phyloP scores from a whole-genome alignment of 2,329 filamentous ascomycete species.

The Diaporthe citri region DNA sequence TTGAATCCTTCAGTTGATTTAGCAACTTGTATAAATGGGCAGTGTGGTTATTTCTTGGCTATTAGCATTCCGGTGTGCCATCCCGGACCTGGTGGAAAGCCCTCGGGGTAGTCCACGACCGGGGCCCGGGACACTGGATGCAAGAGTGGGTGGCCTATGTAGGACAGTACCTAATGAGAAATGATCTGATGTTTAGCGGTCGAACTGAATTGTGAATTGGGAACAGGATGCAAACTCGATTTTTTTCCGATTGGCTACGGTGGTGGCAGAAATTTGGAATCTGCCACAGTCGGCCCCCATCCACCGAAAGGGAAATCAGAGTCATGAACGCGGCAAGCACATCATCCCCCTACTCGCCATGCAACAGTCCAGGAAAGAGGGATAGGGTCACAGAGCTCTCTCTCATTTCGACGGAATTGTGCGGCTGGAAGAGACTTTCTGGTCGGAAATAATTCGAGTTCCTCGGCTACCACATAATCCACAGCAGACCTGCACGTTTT shows the following conservation, averaged over 20 bases:
- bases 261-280: neutral
- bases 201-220: neutral
- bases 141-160: neutral
- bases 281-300: neutral
- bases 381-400: neutral
- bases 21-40: neutral
- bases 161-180: neutral
- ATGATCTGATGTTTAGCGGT: neutral
- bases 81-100: neutral
- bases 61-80: neutral
- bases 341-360: neutral
- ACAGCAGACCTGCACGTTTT: neutral
- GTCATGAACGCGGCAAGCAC: neutral
- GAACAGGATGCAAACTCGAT: neutral
- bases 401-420: neutral
- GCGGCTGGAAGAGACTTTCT: neutral
- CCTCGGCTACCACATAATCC: neutral
- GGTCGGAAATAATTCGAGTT: conserved; percentile 5
- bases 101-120: neutral
- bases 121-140: neutral
- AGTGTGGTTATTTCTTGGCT: neutral
- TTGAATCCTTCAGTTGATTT: neutral
- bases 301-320: neutral
- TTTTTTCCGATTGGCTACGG: neutral
- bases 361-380: neutral